phyloP scores from a whole-genome alignment of 192 early-diverging fungal genomes.

The Linnemannia elongata region DNA sequence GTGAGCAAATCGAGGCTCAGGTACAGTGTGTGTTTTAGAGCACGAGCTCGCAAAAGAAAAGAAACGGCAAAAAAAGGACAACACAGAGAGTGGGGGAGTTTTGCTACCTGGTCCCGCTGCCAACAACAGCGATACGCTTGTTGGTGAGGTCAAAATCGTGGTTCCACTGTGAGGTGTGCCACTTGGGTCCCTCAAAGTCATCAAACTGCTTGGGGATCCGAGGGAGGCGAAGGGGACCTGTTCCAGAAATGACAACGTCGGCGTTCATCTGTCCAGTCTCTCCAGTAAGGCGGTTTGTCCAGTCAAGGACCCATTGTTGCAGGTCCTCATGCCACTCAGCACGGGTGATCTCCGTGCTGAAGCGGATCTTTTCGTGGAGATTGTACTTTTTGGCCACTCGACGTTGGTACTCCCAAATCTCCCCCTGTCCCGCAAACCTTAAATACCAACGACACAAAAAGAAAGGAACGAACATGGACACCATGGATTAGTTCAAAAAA shows the following conservation, averaged over 20 bases:
- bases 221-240: constrained; percentile 60
- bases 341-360: constrained; percentile 41
- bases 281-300: background rate
- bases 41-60: too few relatives aligned
- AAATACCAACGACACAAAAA: background rate
- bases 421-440: constrained; percentile 30
- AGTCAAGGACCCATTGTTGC: constrained; percentile 29
- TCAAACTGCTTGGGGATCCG: constrained; percentile 56
- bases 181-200: constrained; percentile 55
- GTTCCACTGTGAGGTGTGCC: constrained; percentile 66
- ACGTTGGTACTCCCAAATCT: constrained; percentile 54
- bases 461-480: background rate
- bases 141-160: constrained; percentile 44
- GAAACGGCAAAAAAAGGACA: too few relatives aligned
- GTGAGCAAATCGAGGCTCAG: background rate
- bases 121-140: constrained; percentile 54
- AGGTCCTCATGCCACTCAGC: constrained; percentile 23
- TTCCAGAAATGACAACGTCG: constrained; percentile 39
- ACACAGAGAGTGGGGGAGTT: too few relatives aligned
- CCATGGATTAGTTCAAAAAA: background rate
- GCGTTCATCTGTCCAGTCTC: background rate
- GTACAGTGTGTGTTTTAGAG: too few relatives aligned
- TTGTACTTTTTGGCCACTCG: constrained; percentile 35
- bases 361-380: constrained; percentile 39
- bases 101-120: constrained; percentile 55